Base-by-base conservation (phyloP, 805 yeast species). In the Monosporozyma solicola region DNA sequence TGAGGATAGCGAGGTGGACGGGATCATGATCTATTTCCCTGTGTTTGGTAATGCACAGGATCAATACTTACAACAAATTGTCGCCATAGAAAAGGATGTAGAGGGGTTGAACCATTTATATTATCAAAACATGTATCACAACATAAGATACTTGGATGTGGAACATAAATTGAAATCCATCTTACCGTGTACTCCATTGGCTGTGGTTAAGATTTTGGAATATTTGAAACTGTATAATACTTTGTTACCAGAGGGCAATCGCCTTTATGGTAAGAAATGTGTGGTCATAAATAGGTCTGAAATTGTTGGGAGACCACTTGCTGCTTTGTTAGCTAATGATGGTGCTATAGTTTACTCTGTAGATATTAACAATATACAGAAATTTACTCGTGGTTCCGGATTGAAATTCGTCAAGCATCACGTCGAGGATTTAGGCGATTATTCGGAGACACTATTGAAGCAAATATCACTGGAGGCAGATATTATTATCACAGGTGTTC, bases 1-100 rank as follows among this genome's bases (percentile, higher is more conserved):
- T 67, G 74, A 75, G 31, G 92, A 91, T 63, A 80, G 78, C 52
- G 60, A 67, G 0, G 87, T 92, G 41, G 84, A 90, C 65, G 99
- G 98, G 25, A 94, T 94, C 59, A 90, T 94, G 87, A 92, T 94
- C 15, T 94, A 94, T 69, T 94, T 92, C 79, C 99, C 99, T 0
- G 98, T 94, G 2, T 94, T 88, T 70, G 97, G 96, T 3, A 87
- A 88, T 65, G 80, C 87, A 54, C 98, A 94, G 71, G 99, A 94
- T 70, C 96, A 87, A 70, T 94, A 94, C 68, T 71, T 94, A 54
- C 98, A 94, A 72, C 98, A 94, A 71, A 86, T 90, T 56, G 91
- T 94, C 20, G 74, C 90, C n/a, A 75, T 84, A 41, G 92, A 88
- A 55, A 94, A 94, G 68, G 99, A 94, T 63, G 98, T 94, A 25